Conservation (phyloP, 805 yeast genomes). For the Candida orba region DNA sequence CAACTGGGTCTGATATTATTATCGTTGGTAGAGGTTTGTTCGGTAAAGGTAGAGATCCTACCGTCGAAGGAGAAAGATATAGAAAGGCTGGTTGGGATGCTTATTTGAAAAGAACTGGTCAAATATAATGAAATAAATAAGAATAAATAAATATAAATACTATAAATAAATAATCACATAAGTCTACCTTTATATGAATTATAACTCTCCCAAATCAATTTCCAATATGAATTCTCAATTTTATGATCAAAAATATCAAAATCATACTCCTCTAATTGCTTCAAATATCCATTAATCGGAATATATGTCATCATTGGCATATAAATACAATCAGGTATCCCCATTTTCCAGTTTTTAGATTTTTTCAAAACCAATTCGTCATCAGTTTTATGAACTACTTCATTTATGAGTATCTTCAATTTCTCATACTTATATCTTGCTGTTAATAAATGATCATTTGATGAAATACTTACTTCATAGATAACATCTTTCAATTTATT, state of each 20-base stretch:
- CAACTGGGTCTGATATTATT: slow-evolving; percentile 86
- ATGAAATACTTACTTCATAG: slow-evolving; percentile 63
- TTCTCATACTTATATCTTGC: slow-evolving; percentile 49
- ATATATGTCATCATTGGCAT: slow-evolving; percentile 62
- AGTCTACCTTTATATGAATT: slow-evolving; percentile 18
- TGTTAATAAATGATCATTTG: slow-evolving; percentile 73
- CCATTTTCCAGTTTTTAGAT: slow-evolving; percentile 34
- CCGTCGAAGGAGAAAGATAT: slow-evolving; percentile 80
- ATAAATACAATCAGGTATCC: slow-evolving; percentile 55
- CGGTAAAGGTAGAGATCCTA: slow-evolving; percentile 91
- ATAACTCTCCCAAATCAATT: slow-evolving; percentile 21
- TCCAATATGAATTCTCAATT: slow-evolving; percentile 22
- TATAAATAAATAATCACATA: slow-evolving; percentile 4
- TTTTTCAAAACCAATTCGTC: slow-evolving; percentile 24
- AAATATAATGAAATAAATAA: not conserved
- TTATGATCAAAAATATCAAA: slow-evolving; percentile 45
- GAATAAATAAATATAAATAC: not conserved
- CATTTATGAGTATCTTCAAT: slow-evolving; percentile 31
- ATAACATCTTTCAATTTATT: slow-evolving; percentile 46
- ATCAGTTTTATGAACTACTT: slow-evolving; percentile 19
- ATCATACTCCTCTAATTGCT: slow-evolving; percentile 51
- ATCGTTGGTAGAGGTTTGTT: slow-evolving; percentile 98
- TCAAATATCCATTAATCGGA: slow-evolving; percentile 58
- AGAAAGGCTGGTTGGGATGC: slow-evolving; percentile 95
- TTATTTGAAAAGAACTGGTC: slow-evolving; percentile 40